Percentiles rank a stretch among this genome's conserved stretches.
phyloP scores from a whole-genome alignment of 805 yeast species.

The Kazachstania psychrophila region DNA sequence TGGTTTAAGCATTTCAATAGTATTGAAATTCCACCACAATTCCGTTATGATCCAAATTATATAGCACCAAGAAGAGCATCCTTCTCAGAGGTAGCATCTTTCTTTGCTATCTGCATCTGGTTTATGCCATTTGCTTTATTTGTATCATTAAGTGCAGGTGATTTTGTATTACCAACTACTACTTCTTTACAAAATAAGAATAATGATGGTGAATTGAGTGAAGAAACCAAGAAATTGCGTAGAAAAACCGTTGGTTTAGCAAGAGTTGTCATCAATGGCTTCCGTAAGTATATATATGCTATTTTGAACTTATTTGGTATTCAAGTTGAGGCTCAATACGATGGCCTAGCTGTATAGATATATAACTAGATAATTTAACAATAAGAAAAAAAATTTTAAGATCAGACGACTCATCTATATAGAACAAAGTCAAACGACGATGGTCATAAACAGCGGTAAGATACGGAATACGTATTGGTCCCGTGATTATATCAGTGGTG shows the following conservation, averaged over 20 bases:
- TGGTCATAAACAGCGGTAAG: too few species aligned
- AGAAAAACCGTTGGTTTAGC: slow-evolving; percentile 55
- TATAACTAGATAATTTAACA: too few species aligned
- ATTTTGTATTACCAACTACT: slow-evolving; percentile 65
- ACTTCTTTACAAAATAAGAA: slow-evolving; percentile 22
- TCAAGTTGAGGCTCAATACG: slow-evolving; percentile 50
- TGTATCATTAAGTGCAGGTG: slow-evolving; percentile 86
- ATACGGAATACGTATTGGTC: slow-evolving; percentile 22
- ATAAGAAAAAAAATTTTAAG: too few species aligned
- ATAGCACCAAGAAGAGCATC: slow-evolving; percentile 62
- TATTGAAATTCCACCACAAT: slow-evolving; percentile 54
- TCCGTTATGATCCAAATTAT: slow-evolving; percentile 49
- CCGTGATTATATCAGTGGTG: slow-evolving; percentile 26
- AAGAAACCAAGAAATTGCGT: slow-evolving; percentile 26
- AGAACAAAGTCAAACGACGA: too few species aligned
- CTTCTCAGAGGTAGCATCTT: slow-evolving; percentile 87
- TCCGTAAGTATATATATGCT: slow-evolving; percentile 38
- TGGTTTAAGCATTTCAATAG: slow-evolving; percentile 86
- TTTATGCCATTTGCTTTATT: slow-evolving; percentile 86
- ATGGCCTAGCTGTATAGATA: slow-evolving; percentile 26
- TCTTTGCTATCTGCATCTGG: slow-evolving; percentile 92
- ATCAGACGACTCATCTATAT: too few species aligned
- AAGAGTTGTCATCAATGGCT: slow-evolving; percentile 48
- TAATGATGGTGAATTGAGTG: slow-evolving; percentile 27
- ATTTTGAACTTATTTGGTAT: slow-evolving; percentile 51